Conservation (phyloP, 2,329 filamentous ascomycete species). For the Fusarium chuoi region DNA sequence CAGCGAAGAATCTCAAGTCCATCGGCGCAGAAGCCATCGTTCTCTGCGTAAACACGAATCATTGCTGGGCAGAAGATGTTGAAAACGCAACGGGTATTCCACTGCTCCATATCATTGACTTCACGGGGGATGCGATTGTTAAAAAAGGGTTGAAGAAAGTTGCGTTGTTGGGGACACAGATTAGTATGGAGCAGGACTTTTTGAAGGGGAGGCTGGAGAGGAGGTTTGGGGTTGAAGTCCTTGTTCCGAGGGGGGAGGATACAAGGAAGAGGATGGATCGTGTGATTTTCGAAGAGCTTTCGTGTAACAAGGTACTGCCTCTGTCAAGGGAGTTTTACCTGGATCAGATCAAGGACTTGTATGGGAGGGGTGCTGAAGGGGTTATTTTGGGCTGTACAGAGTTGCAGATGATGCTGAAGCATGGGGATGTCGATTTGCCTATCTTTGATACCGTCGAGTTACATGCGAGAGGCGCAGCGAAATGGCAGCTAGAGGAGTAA, state of each 20-base stretch:
- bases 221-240: not conserved
- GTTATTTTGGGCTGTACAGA: conserved; percentile 5
- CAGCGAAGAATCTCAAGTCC: conserved; percentile 5
- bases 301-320: not conserved
- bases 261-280: not conserved
- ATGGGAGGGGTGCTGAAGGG: not conserved
- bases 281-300: conserved; percentile 7
- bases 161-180: not conserved
- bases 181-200: conserved; percentile 9
- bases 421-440: not conserved
- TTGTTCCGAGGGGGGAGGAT: not conserved
- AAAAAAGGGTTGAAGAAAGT: not conserved
- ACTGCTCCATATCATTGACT: conserved; percentile 1
- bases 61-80: conserved; percentile 4
- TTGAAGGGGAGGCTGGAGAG: not conserved
- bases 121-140: not conserved
- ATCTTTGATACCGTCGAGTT: conserved; percentile 11
- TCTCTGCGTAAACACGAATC: conserved; percentile 16
- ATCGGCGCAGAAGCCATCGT: conserved; percentile 10
- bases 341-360: not conserved
- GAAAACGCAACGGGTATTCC: not conserved
- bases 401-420: conserved; percentile 2
- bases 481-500: conserved; percentile 1
- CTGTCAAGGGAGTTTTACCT: conserved; percentile 6
- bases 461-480: not conserved